Percentiles rank a stretch among this genome's conserved stretches.
phyloP scores from a whole-genome alignment of 495 filamentous ascomycete species.

The Aspergillus kassunensis region DNA sequence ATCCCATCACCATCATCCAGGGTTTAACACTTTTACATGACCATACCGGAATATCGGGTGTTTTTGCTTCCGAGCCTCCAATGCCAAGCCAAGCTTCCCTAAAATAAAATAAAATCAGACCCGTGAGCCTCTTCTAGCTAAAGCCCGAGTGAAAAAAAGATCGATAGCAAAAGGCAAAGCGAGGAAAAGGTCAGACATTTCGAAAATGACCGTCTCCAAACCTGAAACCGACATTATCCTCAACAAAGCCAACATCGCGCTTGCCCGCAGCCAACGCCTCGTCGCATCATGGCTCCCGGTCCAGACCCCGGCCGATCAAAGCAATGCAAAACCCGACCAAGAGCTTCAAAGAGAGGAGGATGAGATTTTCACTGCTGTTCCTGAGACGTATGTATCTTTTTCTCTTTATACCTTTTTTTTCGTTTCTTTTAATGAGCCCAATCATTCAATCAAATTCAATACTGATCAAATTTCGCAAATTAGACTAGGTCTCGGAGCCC shows the following conservation, averaged over 20 bases:
- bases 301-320: slow-evolving; percentile 38
- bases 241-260: slow-evolving; percentile 46
- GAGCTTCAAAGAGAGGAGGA: slow-evolving; percentile 46
- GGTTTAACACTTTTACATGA: no score
- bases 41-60: no score
- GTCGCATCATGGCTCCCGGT: slow-evolving; percentile 51
- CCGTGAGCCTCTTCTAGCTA: no score
- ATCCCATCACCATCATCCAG: no score
- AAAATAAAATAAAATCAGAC: no score
- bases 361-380: slow-evolving; percentile 48
- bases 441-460: not conserved
- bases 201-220: slow-evolving; percentile 35
- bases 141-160: not conserved
- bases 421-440: not conserved
- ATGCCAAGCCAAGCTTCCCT: no score
- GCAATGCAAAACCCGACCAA: slow-evolving; percentile 39
- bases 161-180: not conserved
- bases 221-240: slow-evolving; percentile 45
- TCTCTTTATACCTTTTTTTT: not conserved
- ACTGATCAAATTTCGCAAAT: not conserved
- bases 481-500: slow-evolving; percentile 48
- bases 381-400: slow-evolving; percentile 42
- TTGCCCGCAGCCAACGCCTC: slow-evolving; percentile 48
- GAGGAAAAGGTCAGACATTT: not conserved
- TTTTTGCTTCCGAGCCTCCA: no score